phyloP scores from a whole-genome alignment of 2,329 filamentous ascomycete genomes.

The Trichothecium roseum region DNA sequence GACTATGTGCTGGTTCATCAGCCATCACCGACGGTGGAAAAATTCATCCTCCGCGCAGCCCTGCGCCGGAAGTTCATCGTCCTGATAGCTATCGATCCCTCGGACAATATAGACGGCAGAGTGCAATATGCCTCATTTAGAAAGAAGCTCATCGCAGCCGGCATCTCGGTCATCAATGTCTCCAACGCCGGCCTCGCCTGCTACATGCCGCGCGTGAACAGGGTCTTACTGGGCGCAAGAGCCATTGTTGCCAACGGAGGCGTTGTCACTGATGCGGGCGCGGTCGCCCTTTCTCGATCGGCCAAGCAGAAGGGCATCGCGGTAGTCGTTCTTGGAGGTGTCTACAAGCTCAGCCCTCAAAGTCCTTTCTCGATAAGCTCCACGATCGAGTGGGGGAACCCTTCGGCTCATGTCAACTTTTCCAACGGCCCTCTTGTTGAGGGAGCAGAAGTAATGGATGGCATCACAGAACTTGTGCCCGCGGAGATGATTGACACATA shows the following conservation, averaged over 20 bases:
- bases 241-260: slow-evolving; percentile 83
- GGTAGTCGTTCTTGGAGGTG: slow-evolving; percentile 79
- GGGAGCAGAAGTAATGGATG: slow-evolving; percentile 69
- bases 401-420: slow-evolving; percentile 65
- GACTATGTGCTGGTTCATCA: slow-evolving; percentile 88
- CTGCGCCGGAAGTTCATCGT: slow-evolving; percentile 87
- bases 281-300: slow-evolving; percentile 70
- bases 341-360: slow-evolving; percentile 89
- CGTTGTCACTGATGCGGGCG: slow-evolving; percentile 75
- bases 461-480: slow-evolving; percentile 73
- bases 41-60: slow-evolving; percentile 79
- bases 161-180: slow-evolving; percentile 74
- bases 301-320: slow-evolving; percentile 74
- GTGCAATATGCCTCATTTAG: slow-evolving; percentile 44
- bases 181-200: slow-evolving; percentile 80
- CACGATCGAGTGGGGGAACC: slow-evolving; percentile 78
- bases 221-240: slow-evolving; percentile 83
- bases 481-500: slow-evolving; percentile 69
- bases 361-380: slow-evolving; percentile 75
- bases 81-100: slow-evolving; percentile 56
- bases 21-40: slow-evolving; percentile 77
- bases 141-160: slow-evolving; percentile 67
- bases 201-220: slow-evolving; percentile 91
- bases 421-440: slow-evolving; percentile 65
- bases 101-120: too few relatives aligned